A percentile compares a stretch with the other conserved stretches of the same genome.
These are phyloP conservation scores for Ilex asprella DNA, from an alignment of 257 asterid genomes.

Conservation along the genomic window DNA sequence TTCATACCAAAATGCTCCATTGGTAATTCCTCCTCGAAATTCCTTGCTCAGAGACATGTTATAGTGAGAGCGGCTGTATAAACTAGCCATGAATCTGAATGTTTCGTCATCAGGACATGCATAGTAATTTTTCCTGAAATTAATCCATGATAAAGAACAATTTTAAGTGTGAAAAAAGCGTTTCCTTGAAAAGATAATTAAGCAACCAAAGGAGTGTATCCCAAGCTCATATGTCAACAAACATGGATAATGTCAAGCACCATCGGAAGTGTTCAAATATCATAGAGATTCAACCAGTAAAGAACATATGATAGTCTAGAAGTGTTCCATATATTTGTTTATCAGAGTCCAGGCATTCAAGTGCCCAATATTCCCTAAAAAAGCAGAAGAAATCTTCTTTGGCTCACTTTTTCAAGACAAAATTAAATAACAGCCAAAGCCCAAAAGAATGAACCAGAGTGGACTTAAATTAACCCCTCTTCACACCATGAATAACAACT, in stretches of 20 bases:
- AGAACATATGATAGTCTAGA: conserved; percentile 2
- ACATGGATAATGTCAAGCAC: conserved; percentile 8
- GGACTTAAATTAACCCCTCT: too few species aligned
- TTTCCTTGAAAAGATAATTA: conserved; percentile 4
- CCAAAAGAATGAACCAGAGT: too few species aligned
- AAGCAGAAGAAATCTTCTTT: too few species aligned
- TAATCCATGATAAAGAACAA: neutral
- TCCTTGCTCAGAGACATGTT: conserved; percentile 92
- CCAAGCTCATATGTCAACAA: neutral
- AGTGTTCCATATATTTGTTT: neutral
- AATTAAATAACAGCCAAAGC: too few species aligned
- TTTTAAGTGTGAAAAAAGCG: neutral
- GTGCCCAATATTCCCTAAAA: too few species aligned
- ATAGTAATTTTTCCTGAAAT: conserved; percentile 65
- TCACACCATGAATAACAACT: too few species aligned
- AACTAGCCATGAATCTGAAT: conserved; percentile 61
- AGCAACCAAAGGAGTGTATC: neutral
- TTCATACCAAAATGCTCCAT: conserved; percentile 83
- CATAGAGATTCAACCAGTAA: neutral
- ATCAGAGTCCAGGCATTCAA: too few species aligned
- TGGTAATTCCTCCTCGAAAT: conserved; percentile 84
- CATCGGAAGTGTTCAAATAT: neutral
- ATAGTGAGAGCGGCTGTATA: conserved; percentile 77
- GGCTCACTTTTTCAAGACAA: too few species aligned
- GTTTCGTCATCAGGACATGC: conserved; percentile 87